These are phyloP conservation scores for Chrysanthemum lavandulifolium DNA, from an alignment of 129 eudicot species.

Conservation along the genomic window DNA sequence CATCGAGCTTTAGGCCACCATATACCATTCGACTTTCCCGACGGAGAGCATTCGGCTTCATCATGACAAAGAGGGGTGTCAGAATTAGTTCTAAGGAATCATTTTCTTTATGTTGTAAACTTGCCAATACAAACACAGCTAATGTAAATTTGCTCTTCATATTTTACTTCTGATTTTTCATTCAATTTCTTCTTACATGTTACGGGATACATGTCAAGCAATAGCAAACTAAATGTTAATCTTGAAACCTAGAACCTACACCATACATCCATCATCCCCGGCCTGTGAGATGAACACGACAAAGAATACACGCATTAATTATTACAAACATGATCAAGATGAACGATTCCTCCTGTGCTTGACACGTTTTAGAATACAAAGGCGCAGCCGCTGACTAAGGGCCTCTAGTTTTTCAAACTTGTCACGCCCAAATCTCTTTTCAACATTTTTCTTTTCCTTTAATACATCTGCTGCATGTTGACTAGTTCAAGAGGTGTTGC, in stretches of 20 bases:
- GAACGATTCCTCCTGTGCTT: slow-evolving; percentile 64
- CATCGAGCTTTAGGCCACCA: slow-evolving; percentile 46
- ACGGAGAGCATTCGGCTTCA: neutral
- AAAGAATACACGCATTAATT: slow-evolving; percentile 4
- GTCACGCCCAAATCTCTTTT: slow-evolving; percentile 58
- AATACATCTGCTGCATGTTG: slow-evolving; percentile 24
- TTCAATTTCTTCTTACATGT: neutral
- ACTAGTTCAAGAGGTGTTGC: slow-evolving; percentile 61
- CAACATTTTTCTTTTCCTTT: slow-evolving; percentile 41
- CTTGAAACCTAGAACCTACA: slow-evolving; percentile 11
- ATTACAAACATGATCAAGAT: slow-evolving; percentile 36
- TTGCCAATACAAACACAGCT: too few relatives aligned
- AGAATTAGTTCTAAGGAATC: slow-evolving; percentile 15
- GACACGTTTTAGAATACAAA: slow-evolving; percentile 66
- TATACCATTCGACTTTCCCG: neutral
- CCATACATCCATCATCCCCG: neutral
- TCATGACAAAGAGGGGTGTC: neutral
- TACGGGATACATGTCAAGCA: neutral
- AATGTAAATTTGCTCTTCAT: neutral
- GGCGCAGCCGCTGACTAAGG: slow-evolving; percentile 86
- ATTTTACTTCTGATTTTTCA: neutral
- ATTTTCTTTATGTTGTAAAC: too few relatives aligned
- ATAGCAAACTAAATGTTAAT: neutral
- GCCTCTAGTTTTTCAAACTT: slow-evolving; percentile 77
- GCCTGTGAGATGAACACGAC: neutral